Conservation (phyloP, 164 flowering plant species). For the Magnolia kwangsiensis region DNA sequence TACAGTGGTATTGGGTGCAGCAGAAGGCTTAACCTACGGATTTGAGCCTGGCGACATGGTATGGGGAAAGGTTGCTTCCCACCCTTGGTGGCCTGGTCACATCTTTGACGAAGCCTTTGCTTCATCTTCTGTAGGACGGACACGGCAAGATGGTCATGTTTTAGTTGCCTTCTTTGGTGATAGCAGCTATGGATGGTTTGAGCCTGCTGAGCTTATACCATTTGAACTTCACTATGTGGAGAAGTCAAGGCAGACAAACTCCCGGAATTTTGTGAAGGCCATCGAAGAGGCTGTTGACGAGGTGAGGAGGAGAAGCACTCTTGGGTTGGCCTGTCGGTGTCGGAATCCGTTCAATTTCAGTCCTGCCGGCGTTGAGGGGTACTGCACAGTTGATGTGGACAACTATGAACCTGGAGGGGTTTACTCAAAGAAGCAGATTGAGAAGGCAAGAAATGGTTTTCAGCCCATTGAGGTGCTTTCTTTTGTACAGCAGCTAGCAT, state of each 20-base stretch:
- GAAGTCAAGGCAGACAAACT: slow-evolving; percentile 63
- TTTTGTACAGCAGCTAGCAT: slow-evolving; percentile 60
- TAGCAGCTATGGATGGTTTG: slow-evolving; percentile 98
- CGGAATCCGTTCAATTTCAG: slow-evolving; percentile 62
- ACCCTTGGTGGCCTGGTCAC: slow-evolving; percentile 99
- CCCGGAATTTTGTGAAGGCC: slow-evolving; percentile 62
- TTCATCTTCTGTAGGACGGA: slow-evolving; percentile 51
- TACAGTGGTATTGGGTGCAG: not conserved
- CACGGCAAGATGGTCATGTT: slow-evolving; percentile 62
- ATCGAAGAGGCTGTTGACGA: slow-evolving; percentile 96
- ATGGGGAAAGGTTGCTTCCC: slow-evolving; percentile 98
- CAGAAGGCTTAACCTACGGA: slow-evolving; percentile 1
- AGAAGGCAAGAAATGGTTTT: slow-evolving; percentile 57
- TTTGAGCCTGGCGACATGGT: slow-evolving; percentile 63
- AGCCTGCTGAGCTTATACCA: slow-evolving; percentile 72
- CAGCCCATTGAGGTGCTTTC: slow-evolving; percentile 47
- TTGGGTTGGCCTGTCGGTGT: slow-evolving; percentile 76
- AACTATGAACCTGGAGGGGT: slow-evolving; percentile 64
- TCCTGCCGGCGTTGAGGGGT: slow-evolving; percentile 48
- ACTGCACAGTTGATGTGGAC: slow-evolving; percentile 64
- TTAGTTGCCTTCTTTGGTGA: slow-evolving; percentile 98
- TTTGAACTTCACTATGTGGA: slow-evolving; percentile 67
- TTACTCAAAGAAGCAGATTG: slow-evolving; percentile 62
- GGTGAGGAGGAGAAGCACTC: slow-evolving; percentile 53
- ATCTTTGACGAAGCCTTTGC: slow-evolving; percentile 76